A percentile compares a stretch with the other conserved stretches of the same genome.
Conservation (phyloP, 345 rosid genomes). For the Linum lewisii region DNA sequence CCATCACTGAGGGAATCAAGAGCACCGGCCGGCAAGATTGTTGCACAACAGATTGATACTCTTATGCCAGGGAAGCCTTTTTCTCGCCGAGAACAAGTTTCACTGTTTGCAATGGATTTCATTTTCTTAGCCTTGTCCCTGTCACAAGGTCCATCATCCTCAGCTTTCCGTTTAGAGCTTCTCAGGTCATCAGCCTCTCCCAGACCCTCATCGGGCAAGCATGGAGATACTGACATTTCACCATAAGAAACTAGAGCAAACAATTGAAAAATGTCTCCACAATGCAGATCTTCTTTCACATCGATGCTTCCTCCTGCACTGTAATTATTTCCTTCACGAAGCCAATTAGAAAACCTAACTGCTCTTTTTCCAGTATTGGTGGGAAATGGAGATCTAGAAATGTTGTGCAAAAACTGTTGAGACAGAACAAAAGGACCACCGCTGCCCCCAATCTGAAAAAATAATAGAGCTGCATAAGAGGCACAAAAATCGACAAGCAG, state of each 20-base stretch:
- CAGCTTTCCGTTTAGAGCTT: slow-evolving; percentile 61
- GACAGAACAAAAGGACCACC: slow-evolving; percentile 72
- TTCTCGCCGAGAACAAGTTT: slow-evolving; percentile 69
- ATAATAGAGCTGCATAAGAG: slow-evolving; percentile 5
- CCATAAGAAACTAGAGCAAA: slow-evolving; percentile 70
- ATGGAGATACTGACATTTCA: slow-evolving; percentile 53
- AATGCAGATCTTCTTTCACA: slow-evolving; percentile 69
- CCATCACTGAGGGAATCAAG: slow-evolving; percentile 44
- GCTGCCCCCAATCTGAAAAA: slow-evolving; percentile 73
- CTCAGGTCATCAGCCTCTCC: slow-evolving; percentile 87
- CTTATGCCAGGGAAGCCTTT: slow-evolving; percentile 91
- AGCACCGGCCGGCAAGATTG: slow-evolving; percentile 30
- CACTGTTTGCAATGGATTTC: slow-evolving; percentile 56
- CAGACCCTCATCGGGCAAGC: slow-evolving; percentile 77
- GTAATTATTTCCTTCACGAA: slow-evolving; percentile 47
- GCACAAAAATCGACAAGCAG: too few relatives aligned
- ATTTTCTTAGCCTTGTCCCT: slow-evolving; percentile 47
- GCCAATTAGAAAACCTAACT: slow-evolving; percentile 64
- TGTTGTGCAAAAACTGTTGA: slow-evolving; percentile 60
- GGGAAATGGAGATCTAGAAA: slow-evolving; percentile 75
- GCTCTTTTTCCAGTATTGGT: slow-evolving; percentile 71
- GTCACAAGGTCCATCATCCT: slow-evolving; percentile 41
- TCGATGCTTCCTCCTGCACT: slow-evolving; percentile 41
- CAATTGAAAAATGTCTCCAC: slow-evolving; percentile 78
- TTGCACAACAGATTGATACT: slow-evolving; percentile 42